These are phyloP conservation scores for Rhytidiadelphus loreus DNA, from an alignment of 225 moss, liverwort and hornwort genomes.

Conservation along the genomic window DNA sequence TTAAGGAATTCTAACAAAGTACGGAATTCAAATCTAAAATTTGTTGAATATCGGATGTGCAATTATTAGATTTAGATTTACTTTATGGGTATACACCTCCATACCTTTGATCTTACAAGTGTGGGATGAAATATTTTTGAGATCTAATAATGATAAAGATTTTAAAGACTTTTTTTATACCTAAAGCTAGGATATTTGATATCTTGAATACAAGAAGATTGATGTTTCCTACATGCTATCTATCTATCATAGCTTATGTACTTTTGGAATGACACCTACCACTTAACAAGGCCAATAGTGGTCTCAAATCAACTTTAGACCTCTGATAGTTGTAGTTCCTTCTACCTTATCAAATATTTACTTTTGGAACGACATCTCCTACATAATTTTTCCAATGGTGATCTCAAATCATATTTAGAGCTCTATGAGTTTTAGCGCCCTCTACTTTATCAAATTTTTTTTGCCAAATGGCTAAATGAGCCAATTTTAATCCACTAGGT, in stretches of 20 bases:
- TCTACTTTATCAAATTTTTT: neutral
- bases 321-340: neutral
- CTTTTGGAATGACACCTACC: no score
- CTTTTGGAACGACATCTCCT: no score
- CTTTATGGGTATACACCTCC: neutral
- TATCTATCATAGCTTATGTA: no score
- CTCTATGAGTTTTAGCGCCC: neutral
- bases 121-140: neutral
- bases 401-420: neutral
- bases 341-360: neutral
- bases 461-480: no score
- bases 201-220: neutral
- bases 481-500: no score
- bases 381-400: no score
- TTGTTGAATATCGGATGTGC: neutral
- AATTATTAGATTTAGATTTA: neutral
- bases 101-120: neutral
- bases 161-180: neutral
- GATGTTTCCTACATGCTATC: neutral
- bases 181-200: neutral
- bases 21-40: neutral
- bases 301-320: neutral
- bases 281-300: fast-evolving
- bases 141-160: neutral
- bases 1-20: neutral